Base-by-base conservation (phyloP, 371 early-diverging fungal species). In the Mortierella sp. region DNA sequence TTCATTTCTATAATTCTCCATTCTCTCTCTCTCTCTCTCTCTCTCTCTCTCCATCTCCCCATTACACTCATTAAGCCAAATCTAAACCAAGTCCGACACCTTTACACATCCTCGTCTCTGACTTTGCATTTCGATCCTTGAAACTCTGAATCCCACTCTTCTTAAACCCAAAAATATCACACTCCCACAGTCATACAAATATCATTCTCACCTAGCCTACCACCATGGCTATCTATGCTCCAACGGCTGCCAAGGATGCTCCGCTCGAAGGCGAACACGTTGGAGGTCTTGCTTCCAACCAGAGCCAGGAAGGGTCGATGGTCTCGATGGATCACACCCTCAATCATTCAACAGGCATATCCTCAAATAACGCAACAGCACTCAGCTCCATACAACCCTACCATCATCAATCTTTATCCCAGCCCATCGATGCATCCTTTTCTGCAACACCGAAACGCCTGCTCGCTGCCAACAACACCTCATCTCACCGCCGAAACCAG, bases 401-500 rank as follows among this genome's bases (percentile, higher is more conserved):
- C 28, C 64, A 47, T 18, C 54, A 54, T 39, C 52, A 64, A 14
- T 37, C 12, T 22, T 9, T 43, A 26, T 32, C 45, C 45, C 52
- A 54, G 26, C 58, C 64, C 47, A 40, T 43, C 26, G 28, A 43
- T 3, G 11, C 54, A 35, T 22, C 58, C 20, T n/a, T 40, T 12
- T n/a, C 65, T 4, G 39, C 47, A 18, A 59, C 68, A n/a, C 64
- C 68, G 22, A 55, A 62, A 14, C 64, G 68, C 3, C 51, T 32
- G 39, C 52, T 63, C 26, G 11, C n/a, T 32, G 43, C 43, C 12
- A 61, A 30, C 14, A 62, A 54, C 6, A 43, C 57, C 4, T 14
- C 62, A 40, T 11, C 20, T 14, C 79, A 79, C 24, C 74, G 64
- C 4, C 70, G 71, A 37, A 70, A 70, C 61, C 65, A 79, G 47